Evolutionary conservation across 1,139 yeast species (phyloP).

Genomic region (Petasospora rhodanensis): DNA sequence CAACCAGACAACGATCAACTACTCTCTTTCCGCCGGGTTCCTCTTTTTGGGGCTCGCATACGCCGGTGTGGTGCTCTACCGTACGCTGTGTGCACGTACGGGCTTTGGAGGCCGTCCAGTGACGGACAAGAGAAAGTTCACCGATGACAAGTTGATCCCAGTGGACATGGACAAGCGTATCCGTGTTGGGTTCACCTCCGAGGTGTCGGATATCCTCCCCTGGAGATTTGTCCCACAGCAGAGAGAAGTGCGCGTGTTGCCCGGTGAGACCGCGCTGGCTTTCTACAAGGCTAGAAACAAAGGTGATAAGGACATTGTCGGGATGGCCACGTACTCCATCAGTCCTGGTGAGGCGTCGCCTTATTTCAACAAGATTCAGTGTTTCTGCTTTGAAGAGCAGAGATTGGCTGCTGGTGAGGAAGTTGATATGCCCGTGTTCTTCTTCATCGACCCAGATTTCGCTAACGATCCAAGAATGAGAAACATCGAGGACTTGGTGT

Average conservation of each 20-base stretch:
- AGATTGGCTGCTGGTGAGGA: slow-evolving; percentile 92
- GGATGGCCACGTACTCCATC: slow-evolving; percentile 97
- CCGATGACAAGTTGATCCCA: slow-evolving; percentile 84
- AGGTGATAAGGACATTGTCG: slow-evolving; percentile 86
- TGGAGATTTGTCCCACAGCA: slow-evolving; percentile 97
- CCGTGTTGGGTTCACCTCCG: slow-evolving; percentile 82
- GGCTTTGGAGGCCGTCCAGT: slow-evolving; percentile 97
- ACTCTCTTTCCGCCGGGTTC: slow-evolving; percentile 67
- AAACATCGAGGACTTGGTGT: slow-evolving; percentile 81
- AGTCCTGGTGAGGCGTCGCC: slow-evolving; percentile 97
- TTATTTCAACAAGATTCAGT: slow-evolving; percentile 93
- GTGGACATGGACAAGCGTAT: slow-evolving; percentile 83
- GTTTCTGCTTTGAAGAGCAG: slow-evolving; percentile 98
- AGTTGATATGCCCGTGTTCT: slow-evolving; percentile 98
- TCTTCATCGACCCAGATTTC: slow-evolving; percentile 96
- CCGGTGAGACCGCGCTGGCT: slow-evolving; percentile 97
- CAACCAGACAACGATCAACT: slow-evolving; percentile 58
- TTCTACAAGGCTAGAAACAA: slow-evolving; percentile 89
- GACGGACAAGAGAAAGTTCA: slow-evolving; percentile 74
- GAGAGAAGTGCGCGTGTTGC: slow-evolving; percentile 85
- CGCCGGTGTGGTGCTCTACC: slow-evolving; percentile 88
- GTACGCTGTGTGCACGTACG: slow-evolving; percentile 90
- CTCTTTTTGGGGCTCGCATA: slow-evolving; percentile 77
- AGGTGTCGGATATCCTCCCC: slow-evolving; percentile 85
- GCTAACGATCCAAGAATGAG: slow-evolving; percentile 93